These are phyloP conservation scores for Exutisphaerella laricina DNA, from an alignment of 2,329 filamentous ascomycete species.

Conservation along the genomic window DNA sequence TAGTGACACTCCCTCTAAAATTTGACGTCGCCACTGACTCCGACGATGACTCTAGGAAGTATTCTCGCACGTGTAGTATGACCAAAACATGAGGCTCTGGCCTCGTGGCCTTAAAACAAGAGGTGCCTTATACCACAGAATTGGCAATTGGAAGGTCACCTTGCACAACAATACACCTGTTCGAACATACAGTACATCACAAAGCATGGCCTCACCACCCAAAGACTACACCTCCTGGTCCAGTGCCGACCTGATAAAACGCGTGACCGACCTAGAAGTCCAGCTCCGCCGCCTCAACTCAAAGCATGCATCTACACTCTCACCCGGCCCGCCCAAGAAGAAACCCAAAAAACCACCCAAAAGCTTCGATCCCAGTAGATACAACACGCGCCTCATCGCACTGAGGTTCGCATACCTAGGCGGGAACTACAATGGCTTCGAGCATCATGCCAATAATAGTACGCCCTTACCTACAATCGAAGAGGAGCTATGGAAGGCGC, in stretches of 20 bases:
- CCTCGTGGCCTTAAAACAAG: no score
- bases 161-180: not conserved
- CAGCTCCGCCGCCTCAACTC: slow-evolving; percentile 51
- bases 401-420: slow-evolving; percentile 93
- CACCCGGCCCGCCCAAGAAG: slow-evolving; percentile 8
- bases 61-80: not conserved
- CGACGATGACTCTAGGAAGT: not conserved
- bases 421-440: slow-evolving; percentile 85
- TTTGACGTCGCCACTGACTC: slow-evolving; percentile 1
- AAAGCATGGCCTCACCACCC: not conserved
- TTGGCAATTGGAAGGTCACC: no score
- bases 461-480: slow-evolving; percentile 77
- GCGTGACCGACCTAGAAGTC: slow-evolving; percentile 62
- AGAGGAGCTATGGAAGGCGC: slow-evolving; percentile 86
- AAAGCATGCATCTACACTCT: slow-evolving; percentile 24
- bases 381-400: slow-evolving; percentile 77
- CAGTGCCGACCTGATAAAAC: slow-evolving; percentile 60
- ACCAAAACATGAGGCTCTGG: slow-evolving; percentile 7
- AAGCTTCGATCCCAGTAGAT: slow-evolving; percentile 69
- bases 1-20: no score
- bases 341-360: slow-evolving; percentile 40
- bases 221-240: slow-evolving; percentile 61
- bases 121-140: no score
- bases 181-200: not conserved
- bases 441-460: slow-evolving; percentile 68